Base-by-base conservation (phyloP, 2,329 filamentous ascomycete genomes). In the Aspergillus sp. region DNA sequence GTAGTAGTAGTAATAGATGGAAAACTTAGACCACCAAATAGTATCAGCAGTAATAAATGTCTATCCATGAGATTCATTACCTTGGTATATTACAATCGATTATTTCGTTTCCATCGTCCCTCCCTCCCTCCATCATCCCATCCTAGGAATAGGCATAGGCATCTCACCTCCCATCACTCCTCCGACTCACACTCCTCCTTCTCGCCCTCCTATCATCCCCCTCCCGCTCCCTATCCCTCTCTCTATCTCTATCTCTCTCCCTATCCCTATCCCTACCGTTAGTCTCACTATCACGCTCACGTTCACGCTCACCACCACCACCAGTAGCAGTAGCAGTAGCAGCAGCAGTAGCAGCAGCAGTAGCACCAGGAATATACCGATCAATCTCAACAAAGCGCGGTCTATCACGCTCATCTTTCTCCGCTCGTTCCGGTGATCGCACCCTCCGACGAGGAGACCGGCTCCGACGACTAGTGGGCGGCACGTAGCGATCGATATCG, bases 401-500 rank as follows among this genome's bases (percentile, higher is more conserved):
- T 58, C 8, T 74, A 70, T 11, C 60, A 54, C 21, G 57, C 7
- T 32, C 62, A 53, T 72, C 71, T 19, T 73, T 68, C 30, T 76
- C 76, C 15, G 71, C 64, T 7, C 73, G 68, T 8, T 77, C 77
- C 17, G 73, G 70, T 7, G 75, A 76, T 21, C 76, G 70, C 3
- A 73, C 65, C 30, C 77, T 72, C 23, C 77, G 74, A 53, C 77
- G 72, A 15, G 77, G 77, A 23, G 77, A 78, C 36, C 75, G 71
- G 62, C 77, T 79, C 39, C 77, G 73, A 42, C 71, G 71, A 59
- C 76, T 78, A 8, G 74, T 78, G 11, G 73, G 58, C 7, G 77
- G 77, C 2, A 79, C 75, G 59, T 79, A 79, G n/a, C 77, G 75
- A 63, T 79, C 77, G 59, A 79, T 79, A 58, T 78, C 77, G 32